phyloP scores from a whole-genome alignment of 2,329 filamentous ascomycete genomes.

The Ophiostoma perfectum region DNA sequence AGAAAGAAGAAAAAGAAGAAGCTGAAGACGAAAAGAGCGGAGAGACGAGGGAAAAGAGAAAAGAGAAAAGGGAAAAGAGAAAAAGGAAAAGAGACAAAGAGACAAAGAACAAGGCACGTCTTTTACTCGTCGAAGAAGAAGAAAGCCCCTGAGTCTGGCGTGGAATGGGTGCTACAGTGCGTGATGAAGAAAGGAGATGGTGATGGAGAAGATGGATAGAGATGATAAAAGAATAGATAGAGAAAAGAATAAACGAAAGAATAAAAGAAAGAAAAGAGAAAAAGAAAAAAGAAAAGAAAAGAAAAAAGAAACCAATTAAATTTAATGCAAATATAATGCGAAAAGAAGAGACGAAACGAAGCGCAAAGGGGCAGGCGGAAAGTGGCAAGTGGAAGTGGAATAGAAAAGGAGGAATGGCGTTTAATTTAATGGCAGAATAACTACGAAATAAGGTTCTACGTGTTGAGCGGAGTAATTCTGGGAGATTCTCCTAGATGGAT shows the following conservation, averaged over 20 bases:
- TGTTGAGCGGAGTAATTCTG: too few species aligned
- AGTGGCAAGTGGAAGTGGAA: neutral
- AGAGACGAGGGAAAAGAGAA: too few species aligned
- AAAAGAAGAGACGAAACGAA: neutral
- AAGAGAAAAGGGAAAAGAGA: neutral
- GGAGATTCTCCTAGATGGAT: too few species aligned
- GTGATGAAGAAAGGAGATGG: too few species aligned
- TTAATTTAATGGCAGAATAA: neutral
- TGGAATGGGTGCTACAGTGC: too few species aligned
- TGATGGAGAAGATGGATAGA: too few species aligned
- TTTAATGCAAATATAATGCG: neutral
- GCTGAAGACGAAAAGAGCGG: neutral
- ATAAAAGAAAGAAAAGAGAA: neutral
- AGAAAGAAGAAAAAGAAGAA: neutral
- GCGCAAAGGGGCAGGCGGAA: constrained; percentile 9
- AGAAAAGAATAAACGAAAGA: too few species aligned
- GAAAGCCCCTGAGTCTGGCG: neutral
- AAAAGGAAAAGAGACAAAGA: constrained; percentile 3
- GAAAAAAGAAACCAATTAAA: neutral
- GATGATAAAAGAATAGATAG: too few species aligned
- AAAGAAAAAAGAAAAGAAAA: neutral
- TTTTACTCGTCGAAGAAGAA: neutral
- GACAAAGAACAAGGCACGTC: neutral
- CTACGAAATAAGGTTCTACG: too few species aligned
- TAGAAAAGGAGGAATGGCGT: neutral